These are phyloP conservation scores for Gonium pectorale DNA, from an alignment of 139 green algal species.

Conservation along the genomic window DNA sequence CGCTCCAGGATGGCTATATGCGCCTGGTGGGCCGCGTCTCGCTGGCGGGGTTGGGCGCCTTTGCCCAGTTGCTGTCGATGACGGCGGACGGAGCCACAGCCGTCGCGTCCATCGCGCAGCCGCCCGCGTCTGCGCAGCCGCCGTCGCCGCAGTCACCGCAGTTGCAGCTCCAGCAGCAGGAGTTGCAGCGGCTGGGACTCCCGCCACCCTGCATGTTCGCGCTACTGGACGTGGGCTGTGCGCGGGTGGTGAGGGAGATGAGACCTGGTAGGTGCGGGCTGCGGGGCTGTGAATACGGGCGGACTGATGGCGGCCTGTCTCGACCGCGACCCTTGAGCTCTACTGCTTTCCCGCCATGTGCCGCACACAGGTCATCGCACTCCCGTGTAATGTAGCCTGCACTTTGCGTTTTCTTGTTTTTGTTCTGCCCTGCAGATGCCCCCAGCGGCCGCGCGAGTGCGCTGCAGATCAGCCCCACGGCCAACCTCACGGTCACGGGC, in stretches of 20 bases:
- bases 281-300: too few relatives aligned
- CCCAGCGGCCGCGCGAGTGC: conserved; percentile 24
- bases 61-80: not conserved
- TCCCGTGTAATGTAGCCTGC: too few relatives aligned
- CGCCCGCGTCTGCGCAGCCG: not conserved
- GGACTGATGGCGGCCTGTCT: too few relatives aligned
- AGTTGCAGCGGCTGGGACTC: not conserved
- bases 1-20: not conserved
- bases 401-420: too few relatives aligned
- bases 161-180: not conserved
- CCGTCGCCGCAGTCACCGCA: not conserved
- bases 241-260: not conserved
- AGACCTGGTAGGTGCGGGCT: not conserved
- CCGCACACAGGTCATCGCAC: too few relatives aligned
- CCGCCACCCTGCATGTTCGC: not conserved
- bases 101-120: not conserved
- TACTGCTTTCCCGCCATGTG: too few relatives aligned
- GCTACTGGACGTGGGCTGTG: not conserved
- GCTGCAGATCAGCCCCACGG: conserved; percentile 2
- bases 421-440: too few relatives aligned
- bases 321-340: too few relatives aligned
- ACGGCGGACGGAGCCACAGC: conserved; percentile 17
- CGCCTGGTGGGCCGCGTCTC: not conserved
- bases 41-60: not conserved
- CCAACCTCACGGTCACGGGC: conserved; percentile 17